Evolutionary conservation across 768 basidiomycete species (phyloP).

Genomic region (Termitomyces eurrhizus): DNA sequence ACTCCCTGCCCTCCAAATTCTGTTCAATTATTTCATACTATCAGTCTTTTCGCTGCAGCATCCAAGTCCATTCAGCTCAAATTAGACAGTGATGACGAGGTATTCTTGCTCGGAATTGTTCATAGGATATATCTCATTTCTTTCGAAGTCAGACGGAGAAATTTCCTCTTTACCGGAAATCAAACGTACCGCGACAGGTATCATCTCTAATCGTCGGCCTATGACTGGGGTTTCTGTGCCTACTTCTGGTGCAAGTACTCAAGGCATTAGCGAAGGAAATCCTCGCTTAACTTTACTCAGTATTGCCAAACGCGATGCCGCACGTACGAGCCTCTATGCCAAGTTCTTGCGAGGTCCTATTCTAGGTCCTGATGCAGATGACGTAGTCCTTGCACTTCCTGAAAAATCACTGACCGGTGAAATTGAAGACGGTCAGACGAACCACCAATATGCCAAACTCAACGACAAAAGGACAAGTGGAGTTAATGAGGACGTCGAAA

Average conservation of each 20-base stretch:
- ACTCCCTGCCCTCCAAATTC: neutral
- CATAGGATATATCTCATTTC: neutral
- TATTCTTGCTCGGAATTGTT: slow-evolving; percentile 3
- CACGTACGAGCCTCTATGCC: slow-evolving; percentile 70
- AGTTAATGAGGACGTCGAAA: slow-evolving; percentile 7
- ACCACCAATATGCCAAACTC: neutral
- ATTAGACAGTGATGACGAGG: slow-evolving; percentile 47
- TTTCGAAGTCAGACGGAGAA: slow-evolving; percentile 11
- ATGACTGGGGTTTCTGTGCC: slow-evolving; percentile 43
- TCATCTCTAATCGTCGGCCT: slow-evolving; percentile 70
- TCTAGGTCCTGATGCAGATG: slow-evolving; percentile 46
- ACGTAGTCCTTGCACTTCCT: slow-evolving; percentile 8
- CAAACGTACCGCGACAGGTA: slow-evolving; percentile 65
- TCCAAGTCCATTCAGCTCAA: slow-evolving; percentile 80
- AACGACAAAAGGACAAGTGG: slow-evolving; percentile 2
- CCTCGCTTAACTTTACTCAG: slow-evolving; percentile 51
- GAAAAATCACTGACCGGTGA: neutral
- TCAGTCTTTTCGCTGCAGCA: slow-evolving; percentile 79
- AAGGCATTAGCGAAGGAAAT: slow-evolving; percentile 22
- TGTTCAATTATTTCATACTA: neutral
- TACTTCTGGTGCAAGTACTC: slow-evolving; percentile 42
- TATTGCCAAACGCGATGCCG: slow-evolving; percentile 74
- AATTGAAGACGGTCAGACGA: neutral
- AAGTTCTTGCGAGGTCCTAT: slow-evolving; percentile 78
- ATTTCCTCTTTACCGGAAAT: slow-evolving; percentile 7